Percentiles rank a stretch among this genome's conserved stretches.
phyloP scores from a whole-genome alignment of 768 basidiomycete genomes.

The Suillus clintonianus region DNA sequence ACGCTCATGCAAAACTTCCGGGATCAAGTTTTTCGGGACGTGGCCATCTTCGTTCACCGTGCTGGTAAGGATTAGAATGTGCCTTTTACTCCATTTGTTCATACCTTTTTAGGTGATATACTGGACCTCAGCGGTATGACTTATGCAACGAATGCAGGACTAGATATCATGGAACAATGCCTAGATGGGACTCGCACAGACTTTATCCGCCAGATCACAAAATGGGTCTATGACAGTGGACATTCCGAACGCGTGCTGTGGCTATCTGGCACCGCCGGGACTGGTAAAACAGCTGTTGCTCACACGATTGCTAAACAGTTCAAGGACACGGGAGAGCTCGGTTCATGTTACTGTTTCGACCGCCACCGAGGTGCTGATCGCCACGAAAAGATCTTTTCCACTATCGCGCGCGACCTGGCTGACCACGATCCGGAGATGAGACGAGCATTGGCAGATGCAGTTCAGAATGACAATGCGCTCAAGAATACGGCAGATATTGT shows the following conservation, averaged over 20 bases:
- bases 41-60: neutral
- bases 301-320: slow-evolving; percentile 11
- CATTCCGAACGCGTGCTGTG: slow-evolving; percentile 1
- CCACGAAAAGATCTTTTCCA: slow-evolving; percentile 15
- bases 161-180: slow-evolving; percentile 3
- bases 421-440: slow-evolving; percentile 10
- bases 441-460: neutral
- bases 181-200: slow-evolving; percentile 2
- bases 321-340: slow-evolving; percentile 10
- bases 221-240: neutral
- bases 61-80: slow-evolving; percentile 2
- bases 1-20: slow-evolving; percentile 5
- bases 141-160: slow-evolving; percentile 2
- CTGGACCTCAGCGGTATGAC: neutral
- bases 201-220: neutral
- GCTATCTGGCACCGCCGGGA: slow-evolving; percentile 16
- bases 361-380: slow-evolving; percentile 11
- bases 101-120: neutral
- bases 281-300: slow-evolving; percentile 23
- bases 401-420: slow-evolving; percentile 18
- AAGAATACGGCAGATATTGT: neutral
- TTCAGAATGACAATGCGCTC: slow-evolving; percentile 4
- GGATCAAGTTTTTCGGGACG: neutral
- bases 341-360: slow-evolving; percentile 10
- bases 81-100: neutral